Evolutionary conservation across 139 green algal genomes (phyloP), one percentile per base, ranked within the genome.

Genomic region (Tetradesmus lagerheimii): DNA sequence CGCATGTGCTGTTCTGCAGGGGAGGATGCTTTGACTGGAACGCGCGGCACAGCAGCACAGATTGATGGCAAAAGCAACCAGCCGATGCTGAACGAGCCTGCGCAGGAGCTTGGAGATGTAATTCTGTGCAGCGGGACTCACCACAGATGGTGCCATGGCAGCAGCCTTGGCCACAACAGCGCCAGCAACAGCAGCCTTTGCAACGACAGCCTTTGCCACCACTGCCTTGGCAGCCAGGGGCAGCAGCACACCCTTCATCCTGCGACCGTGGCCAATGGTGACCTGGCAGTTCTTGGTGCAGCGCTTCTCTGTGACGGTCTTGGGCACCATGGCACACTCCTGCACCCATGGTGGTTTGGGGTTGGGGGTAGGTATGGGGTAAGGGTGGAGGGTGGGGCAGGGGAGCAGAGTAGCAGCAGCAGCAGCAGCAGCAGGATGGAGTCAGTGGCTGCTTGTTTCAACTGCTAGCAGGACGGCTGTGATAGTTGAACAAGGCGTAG

Each of bases 251-350:
- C 38, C 39, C 20, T 84, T 37, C 78, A 84, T 27, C 39, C 64
- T 84, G 39, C 78, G 78, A 39, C 39, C 35, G 6, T 84, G 47
- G 78, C 78, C 78, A 3, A 45, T 64, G 4, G 23, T 84, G 39
- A 84, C 20, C 47, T 43, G n/a, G 78, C 78, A 84, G 23, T 84
- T 84, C 78, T 84, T 84, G 78, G 23, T 84, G 78, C 78, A 84
- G 39, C 47, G 47, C 25, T 34, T n/a, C 78, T 84, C 50, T 9
- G 39, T 84, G 29, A 84, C 38, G 4, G 39, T 43, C 78, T 84
- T 84, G 38, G 38, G 47, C 38, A 84, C 78, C 25, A 45, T 84
- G 39, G 47, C 78, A 25, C 78, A 84, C 39, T 84, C 50, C 78
- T 84, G 78, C 18, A 83, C 34, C 38, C 35, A 35, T 64, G 16